Percentiles rank a stretch among this genome's conserved stretches.
Conservation (phyloP, 768 basidiomycete species). For the Termitomyces sp. region DNA sequence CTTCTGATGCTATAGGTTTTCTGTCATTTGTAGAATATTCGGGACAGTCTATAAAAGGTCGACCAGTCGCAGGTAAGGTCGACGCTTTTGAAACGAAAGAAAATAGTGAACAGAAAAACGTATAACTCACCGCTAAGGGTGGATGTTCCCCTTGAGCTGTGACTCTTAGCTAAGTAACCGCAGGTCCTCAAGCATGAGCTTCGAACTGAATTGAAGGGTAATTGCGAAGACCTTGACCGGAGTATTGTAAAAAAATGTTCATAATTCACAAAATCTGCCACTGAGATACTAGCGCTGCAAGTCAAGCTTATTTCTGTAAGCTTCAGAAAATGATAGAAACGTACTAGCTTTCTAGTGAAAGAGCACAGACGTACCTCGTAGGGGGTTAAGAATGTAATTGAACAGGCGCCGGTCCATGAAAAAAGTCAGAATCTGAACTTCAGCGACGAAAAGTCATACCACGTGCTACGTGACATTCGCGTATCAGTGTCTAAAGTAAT, state of each 20-base stretch:
- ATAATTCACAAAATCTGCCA: not conserved
- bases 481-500: no score
- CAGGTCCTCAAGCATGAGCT: not conserved
- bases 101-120: not conserved
- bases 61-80: not conserved
- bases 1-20: not conserved
- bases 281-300: not conserved
- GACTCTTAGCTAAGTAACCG: not conserved
- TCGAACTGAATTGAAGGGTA: not conserved
- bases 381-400: no score
- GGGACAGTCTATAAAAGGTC: not conserved
- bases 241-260: not conserved
- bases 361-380: no score
- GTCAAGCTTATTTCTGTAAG: not conserved
- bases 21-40: not conserved
- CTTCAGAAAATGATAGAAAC: not conserved
- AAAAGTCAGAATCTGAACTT: not conserved
- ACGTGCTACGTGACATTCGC: not conserved
- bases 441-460: not conserved
- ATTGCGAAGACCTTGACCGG: not conserved
- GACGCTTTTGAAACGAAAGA: not conserved
- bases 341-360: no score
- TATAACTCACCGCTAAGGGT: not conserved
- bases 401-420: not conserved
- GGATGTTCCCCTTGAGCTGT: not conserved